Conservation (phyloP, 2,329 filamentous ascomycete genomes). For the Sporothrix luriei region DNA sequence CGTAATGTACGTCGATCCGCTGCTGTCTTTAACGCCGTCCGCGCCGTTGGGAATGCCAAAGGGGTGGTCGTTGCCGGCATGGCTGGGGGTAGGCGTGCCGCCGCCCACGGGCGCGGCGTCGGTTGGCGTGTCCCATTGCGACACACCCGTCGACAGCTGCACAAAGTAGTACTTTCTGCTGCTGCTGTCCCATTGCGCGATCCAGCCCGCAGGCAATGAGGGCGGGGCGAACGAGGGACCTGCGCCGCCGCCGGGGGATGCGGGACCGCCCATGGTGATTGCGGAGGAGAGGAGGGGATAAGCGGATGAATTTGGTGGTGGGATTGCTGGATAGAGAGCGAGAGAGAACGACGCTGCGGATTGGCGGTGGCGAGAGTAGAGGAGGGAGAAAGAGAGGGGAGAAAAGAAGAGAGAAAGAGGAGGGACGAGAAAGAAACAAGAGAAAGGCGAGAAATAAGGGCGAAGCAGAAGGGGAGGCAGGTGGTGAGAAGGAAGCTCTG, state of each 20-base stretch:
- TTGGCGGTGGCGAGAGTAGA: not conserved
- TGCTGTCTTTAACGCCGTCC: constrained; percentile 33
- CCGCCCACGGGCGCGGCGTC: constrained; percentile 64
- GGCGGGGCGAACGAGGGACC: constrained; percentile 64
- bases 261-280: constrained; percentile 56
- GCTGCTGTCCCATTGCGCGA: constrained; percentile 67
- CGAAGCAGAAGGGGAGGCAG: not conserved
- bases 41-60: constrained; percentile 55
- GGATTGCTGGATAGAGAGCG: not conserved
- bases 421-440: not conserved
- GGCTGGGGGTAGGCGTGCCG: constrained; percentile 54
- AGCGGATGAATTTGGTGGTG: not conserved
- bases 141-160: constrained; percentile 69
- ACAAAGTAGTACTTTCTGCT: constrained; percentile 71
- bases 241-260: constrained; percentile 60
- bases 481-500: constrained; percentile 7
- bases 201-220: constrained; percentile 65
- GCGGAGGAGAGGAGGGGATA: not conserved
- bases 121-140: constrained; percentile 74
- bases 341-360: not conserved
- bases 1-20: constrained; percentile 56
- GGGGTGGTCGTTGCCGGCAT: constrained; percentile 59
- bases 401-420: no score
- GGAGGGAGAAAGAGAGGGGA: no score
- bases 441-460: not conserved